Conservation (phyloP, 139 green algal genomes). For the Chlamydomonas schloesseri region DNA sequence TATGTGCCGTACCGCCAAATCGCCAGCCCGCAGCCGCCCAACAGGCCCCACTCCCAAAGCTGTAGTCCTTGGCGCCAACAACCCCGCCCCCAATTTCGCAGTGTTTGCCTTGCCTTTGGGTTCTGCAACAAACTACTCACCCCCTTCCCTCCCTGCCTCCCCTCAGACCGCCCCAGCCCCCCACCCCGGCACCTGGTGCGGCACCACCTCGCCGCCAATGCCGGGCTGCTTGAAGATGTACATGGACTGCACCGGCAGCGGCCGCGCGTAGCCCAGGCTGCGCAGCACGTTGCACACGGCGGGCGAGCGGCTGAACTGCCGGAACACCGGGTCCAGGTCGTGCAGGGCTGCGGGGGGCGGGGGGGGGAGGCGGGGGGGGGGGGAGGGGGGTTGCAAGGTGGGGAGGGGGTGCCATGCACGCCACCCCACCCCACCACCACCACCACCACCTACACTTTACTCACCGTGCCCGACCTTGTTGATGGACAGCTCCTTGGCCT, state of each 20-base stretch:
- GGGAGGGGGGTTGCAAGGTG: background rate
- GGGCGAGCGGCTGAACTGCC: slow-evolving; percentile 79
- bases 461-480: slow-evolving; percentile 95
- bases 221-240: slow-evolving; percentile 95
- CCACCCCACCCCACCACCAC: too few relatives aligned
- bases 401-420: too few relatives aligned
- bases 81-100: too few relatives aligned
- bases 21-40: too few relatives aligned
- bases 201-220: slow-evolving; percentile 93
- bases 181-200: slow-evolving; percentile 59
- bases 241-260: slow-evolving; percentile 94
- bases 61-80: too few relatives aligned
- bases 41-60: too few relatives aligned
- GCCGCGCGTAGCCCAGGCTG: slow-evolving; percentile 80
- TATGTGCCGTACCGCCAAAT: too few relatives aligned
- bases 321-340: slow-evolving; percentile 93
- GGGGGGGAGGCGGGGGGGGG: background rate
- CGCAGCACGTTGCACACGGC: slow-evolving; percentile 73
- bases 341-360: slow-evolving; percentile 80
- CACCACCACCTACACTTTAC: too few relatives aligned
- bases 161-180: too few relatives aligned
- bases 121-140: too few relatives aligned
- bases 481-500: slow-evolving; percentile 69
- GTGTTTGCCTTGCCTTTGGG: too few relatives aligned
- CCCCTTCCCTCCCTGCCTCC: too few relatives aligned